Conservation (phyloP, 2,329 filamentous ascomycete genomes). For the Bipolaris oryzae region DNA sequence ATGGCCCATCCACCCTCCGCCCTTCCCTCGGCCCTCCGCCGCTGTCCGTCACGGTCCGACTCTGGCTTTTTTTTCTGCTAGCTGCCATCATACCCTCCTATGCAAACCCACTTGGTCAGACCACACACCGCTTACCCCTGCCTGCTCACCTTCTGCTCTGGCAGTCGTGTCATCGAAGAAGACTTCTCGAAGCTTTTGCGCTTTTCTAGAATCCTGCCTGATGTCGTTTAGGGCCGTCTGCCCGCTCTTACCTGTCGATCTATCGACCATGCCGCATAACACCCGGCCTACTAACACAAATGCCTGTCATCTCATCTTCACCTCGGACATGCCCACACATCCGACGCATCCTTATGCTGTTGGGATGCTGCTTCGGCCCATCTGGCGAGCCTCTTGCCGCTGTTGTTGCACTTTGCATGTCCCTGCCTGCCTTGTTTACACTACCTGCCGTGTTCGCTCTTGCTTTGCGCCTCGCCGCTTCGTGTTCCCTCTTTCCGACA, state of each 20-base stretch:
- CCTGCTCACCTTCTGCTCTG: neutral
- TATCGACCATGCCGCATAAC: slow-evolving; percentile 24
- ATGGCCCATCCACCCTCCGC: neutral
- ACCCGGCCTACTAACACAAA: slow-evolving; percentile 8
- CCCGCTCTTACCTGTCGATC: slow-evolving; percentile 33
- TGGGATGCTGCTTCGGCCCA: slow-evolving; percentile 20
- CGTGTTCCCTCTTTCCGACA: slow-evolving; percentile 13
- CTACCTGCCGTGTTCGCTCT: slow-evolving; percentile 19
- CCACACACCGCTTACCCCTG: slow-evolving; percentile 3
- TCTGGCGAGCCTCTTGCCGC: slow-evolving; percentile 7
- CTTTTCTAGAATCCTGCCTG: slow-evolving; percentile 44
- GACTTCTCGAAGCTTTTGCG: slow-evolving; percentile 30
- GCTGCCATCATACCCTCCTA: slow-evolving; percentile 28
- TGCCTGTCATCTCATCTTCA: slow-evolving; percentile 23
- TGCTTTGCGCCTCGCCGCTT: slow-evolving; percentile 1
- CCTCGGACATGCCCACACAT: slow-evolving; percentile 7
- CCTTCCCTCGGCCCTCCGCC: neutral
- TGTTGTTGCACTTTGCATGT: slow-evolving; percentile 17
- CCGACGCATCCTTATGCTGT: slow-evolving; percentile 23
- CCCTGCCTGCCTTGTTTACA: neutral
- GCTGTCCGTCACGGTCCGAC: slow-evolving; percentile 4
- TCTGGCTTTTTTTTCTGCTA: slow-evolving; percentile 16
- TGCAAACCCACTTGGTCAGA: slow-evolving; percentile 18
- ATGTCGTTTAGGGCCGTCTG: slow-evolving; percentile 27
- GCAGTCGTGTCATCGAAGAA: slow-evolving; percentile 23